A percentile compares a stretch with the other conserved stretches of the same genome.
Conservation (phyloP, 192 early-diverging fungal genomes). For the Lobosporangium transversale region DNA sequence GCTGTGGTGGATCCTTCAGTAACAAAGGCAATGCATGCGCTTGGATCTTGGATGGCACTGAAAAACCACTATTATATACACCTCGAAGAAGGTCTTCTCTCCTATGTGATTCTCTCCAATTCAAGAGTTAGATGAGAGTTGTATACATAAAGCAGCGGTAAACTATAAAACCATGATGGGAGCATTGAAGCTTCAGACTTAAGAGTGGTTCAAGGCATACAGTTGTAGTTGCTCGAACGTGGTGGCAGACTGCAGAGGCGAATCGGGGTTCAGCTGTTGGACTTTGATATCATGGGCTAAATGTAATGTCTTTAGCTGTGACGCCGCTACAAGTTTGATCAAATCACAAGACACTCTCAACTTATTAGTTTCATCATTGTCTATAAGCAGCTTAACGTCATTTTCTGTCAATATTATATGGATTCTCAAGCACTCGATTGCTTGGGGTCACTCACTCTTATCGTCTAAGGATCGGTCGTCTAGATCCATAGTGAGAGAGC, state of each 20-base stretch:
- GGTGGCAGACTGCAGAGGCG: conserved; percentile 76
- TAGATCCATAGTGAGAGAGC: too few species aligned
- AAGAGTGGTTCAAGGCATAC: conserved; percentile 28
- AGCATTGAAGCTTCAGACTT: neutral
- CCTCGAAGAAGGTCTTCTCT: conserved; percentile 82
- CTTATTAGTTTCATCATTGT: too few species aligned
- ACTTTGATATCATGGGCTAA: conserved; percentile 7
- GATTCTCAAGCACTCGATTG: too few species aligned
- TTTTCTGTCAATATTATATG: too few species aligned
- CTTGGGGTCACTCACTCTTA: too few species aligned
- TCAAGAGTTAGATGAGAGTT: neutral
- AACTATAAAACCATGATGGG: neutral
- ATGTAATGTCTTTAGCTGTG: neutral
- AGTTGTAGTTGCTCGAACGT: conserved; percentile 79
- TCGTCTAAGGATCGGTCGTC: too few species aligned
- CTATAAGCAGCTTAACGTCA: too few species aligned
- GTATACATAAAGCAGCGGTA: neutral
- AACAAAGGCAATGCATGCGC: conserved; percentile 90
- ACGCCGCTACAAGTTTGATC: neutral
- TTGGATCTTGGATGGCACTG: conserved; percentile 94
- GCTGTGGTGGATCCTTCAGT: conserved; percentile 81
- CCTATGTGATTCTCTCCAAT: too few species aligned
- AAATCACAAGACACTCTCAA: too few species aligned
- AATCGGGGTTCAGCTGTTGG: conserved; percentile 70
- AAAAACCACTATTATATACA: conserved; percentile 88